phyloP scores from a whole-genome alignment of 495 filamentous ascomycete genomes.

The Sordaria brevicollis region DNA sequence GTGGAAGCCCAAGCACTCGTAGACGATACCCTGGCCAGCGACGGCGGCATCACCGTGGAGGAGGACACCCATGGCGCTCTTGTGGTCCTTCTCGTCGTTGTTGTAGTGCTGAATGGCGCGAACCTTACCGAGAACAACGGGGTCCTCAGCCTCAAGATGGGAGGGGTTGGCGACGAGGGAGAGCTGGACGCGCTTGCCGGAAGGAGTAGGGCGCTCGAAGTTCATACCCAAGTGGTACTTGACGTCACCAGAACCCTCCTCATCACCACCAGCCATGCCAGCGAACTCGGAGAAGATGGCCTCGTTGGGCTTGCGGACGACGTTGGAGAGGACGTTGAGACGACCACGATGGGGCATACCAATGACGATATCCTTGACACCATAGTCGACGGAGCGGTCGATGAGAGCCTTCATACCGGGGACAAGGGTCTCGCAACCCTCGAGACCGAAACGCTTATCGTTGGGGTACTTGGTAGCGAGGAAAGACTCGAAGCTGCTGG shows the following conservation, averaged over 20 bases:
- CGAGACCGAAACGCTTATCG: slow-evolving; percentile 97
- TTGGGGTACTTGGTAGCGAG: slow-evolving; percentile 96
- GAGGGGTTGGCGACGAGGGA: slow-evolving; percentile 98
- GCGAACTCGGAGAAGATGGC: slow-evolving; percentile 99
- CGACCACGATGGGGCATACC: slow-evolving; percentile 99
- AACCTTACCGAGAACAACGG: slow-evolving; percentile 94
- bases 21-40: slow-evolving; percentile 91
- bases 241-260: slow-evolving; percentile 96
- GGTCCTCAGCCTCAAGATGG: slow-evolving; percentile 96
- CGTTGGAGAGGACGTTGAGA: slow-evolving; percentile 95
- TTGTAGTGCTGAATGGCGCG: slow-evolving; percentile 99
- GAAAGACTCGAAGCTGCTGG: slow-evolving; percentile 91
- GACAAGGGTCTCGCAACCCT: slow-evolving; percentile 91
- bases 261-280: slow-evolving; percentile 74
- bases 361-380: slow-evolving; percentile 97
- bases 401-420: slow-evolving; percentile 99
- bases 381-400: slow-evolving; percentile 94
- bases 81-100: slow-evolving; percentile 79
- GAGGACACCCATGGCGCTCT: slow-evolving; percentile 86
- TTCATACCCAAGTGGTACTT: slow-evolving; percentile 99
- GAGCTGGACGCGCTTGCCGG: slow-evolving; percentile 95
- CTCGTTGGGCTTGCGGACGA: slow-evolving; percentile 97
- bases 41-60: slow-evolving; percentile 97
- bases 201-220: slow-evolving; percentile 96
- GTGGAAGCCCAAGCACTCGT: slow-evolving; percentile 97